Conservation (phyloP, 2,329 filamentous ascomycete species). For the Fusarium bactridioides region DNA sequence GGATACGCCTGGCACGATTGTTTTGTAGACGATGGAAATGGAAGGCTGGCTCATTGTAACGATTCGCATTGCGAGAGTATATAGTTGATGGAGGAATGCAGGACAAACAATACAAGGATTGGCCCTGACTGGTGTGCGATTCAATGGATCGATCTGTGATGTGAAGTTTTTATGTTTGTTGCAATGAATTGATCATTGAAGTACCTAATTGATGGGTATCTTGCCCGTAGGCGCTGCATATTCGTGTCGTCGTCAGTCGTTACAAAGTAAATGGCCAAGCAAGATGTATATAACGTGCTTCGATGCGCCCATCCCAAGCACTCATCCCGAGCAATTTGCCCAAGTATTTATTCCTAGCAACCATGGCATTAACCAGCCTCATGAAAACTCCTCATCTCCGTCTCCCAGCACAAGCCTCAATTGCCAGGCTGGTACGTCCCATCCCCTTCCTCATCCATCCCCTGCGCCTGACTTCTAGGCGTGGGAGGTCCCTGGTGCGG, state of each 20-base stretch:
- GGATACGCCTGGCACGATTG: conserved; percentile 4
- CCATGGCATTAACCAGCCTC: not conserved
- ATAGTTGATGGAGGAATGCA: conserved; percentile 27
- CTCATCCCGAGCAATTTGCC: not conserved
- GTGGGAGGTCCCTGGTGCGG: not conserved
- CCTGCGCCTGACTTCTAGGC: conserved; percentile 4
- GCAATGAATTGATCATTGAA: not conserved
- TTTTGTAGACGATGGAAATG: conserved; percentile 5
- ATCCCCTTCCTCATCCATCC: not conserved
- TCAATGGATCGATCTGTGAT: not conserved
- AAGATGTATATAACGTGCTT: not conserved
- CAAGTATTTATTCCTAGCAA: not conserved
- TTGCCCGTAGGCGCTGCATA: not conserved
- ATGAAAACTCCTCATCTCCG: not conserved
- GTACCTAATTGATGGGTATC: not conserved
- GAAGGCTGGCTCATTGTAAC: not conserved
- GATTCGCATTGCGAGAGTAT: conserved; percentile 17
- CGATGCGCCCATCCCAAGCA: not conserved
- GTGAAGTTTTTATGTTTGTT: not conserved
- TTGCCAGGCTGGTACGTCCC: not conserved
- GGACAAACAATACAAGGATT: conserved; percentile 5
- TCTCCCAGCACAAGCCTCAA: not conserved
- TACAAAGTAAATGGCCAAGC: conserved; percentile 4
- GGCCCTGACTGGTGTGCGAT: not conserved
- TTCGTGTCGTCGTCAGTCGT: conserved; percentile 2